A percentile compares a stretch with the other conserved stretches of the same genome.
These are phyloP conservation scores for Diospyros lotus DNA, from an alignment of 148 eudicot species.

Conservation along the genomic window DNA sequence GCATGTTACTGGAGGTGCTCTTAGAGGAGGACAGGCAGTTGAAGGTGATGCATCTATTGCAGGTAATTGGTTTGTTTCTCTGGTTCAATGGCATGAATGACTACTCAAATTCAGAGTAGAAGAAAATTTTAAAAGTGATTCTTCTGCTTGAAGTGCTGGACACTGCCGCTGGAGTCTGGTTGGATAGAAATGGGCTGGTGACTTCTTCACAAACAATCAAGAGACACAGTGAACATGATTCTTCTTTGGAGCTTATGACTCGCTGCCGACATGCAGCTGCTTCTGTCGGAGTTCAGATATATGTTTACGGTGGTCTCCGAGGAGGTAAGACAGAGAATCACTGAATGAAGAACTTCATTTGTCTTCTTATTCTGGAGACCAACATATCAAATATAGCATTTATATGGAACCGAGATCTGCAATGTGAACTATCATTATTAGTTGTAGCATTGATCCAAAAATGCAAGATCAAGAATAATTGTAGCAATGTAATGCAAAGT, in stretches of 20 bases:
- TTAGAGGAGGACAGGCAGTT: constrained; percentile 84
- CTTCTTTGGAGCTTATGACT: constrained; percentile 76
- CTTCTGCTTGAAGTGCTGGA: constrained; percentile 61
- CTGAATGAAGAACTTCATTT: background rate
- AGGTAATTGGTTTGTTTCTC: constrained; percentile 38
- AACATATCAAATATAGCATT: background rate
- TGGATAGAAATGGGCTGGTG: constrained; percentile 89
- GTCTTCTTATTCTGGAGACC: background rate
- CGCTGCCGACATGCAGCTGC: constrained; percentile 99
- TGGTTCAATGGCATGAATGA: background rate
- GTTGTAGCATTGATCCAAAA: background rate
- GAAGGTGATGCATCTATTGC: constrained; percentile 88
- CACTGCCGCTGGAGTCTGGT: constrained; percentile 99
- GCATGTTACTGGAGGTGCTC: constrained; percentile 96
- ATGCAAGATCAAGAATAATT: too few species aligned
- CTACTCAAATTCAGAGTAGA: background rate
- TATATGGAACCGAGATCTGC: background rate
- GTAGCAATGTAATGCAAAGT: too few species aligned
- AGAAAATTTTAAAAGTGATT: background rate
- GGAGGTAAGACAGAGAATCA: constrained; percentile 56
- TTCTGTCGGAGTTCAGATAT: constrained; percentile 69
- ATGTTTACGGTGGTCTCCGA: constrained; percentile 82
- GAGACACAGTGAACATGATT: constrained; percentile 56
- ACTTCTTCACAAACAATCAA: constrained; percentile 67
- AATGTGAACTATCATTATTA: background rate